Evolutionary conservation across 1,284 basidiomycete species (phyloP).

Genomic region (Paramarasmius palmivorus): DNA sequence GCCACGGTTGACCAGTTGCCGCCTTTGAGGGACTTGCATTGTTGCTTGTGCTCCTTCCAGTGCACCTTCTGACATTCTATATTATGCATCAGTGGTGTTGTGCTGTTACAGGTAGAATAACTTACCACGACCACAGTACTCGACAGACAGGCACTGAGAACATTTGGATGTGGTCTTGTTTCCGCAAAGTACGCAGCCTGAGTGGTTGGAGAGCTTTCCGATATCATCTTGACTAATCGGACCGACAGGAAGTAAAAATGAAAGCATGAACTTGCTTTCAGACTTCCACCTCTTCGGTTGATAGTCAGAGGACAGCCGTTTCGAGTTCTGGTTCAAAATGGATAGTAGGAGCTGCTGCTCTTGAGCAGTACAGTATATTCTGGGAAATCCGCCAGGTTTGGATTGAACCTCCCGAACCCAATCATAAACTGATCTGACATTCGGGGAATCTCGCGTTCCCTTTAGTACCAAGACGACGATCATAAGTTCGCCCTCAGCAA

Average conservation of each 20-base stretch:
- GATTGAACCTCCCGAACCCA: too few relatives aligned
- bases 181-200: not conserved
- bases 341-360: too few relatives aligned
- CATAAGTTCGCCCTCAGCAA: not conserved
- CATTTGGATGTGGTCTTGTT: not conserved
- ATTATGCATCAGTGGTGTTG: not conserved
- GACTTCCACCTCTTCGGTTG: not conserved
- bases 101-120: not conserved
- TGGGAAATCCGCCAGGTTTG: too few relatives aligned
- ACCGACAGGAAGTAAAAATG: not conserved
- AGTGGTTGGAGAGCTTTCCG: not conserved
- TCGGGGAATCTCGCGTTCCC: too few relatives aligned
- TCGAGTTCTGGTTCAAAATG: too few relatives aligned
- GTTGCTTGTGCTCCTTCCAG: too few relatives aligned
- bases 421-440: too few relatives aligned
- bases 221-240: not conserved
- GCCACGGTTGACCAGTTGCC: too few relatives aligned
- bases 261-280: not conserved
- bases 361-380: too few relatives aligned
- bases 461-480: not conserved
- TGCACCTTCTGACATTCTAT: not conserved
- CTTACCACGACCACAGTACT: conserved; percentile 1
- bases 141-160: not conserved
- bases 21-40: not conserved
- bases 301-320: too few relatives aligned